phyloP scores from a whole-genome alignment of 768 basidiomycete species.

The Hortiboletus campestris region DNA sequence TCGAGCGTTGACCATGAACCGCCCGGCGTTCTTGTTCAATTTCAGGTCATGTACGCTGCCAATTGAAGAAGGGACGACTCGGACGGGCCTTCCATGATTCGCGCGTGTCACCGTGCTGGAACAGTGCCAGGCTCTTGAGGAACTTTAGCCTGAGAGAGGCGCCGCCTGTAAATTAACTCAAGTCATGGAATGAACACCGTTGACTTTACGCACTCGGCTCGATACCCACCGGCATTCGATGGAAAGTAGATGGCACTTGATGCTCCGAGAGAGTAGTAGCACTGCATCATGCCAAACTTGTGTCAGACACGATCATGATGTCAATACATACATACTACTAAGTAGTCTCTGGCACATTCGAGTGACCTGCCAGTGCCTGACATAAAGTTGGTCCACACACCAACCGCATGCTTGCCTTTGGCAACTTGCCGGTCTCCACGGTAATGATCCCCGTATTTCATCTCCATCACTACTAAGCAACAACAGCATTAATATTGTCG shows the following conservation, averaged over 20 bases:
- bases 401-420: background rate
- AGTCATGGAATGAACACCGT: background rate
- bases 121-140: too few species aligned
- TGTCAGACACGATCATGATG: too few species aligned
- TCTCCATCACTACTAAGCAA: background rate
- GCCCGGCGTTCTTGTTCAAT: too few species aligned
- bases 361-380: background rate
- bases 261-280: background rate
- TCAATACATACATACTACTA: too few species aligned
- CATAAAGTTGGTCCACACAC: background rate
- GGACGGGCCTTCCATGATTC: background rate
- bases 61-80: background rate
- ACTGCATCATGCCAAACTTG: too few species aligned
- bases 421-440: background rate
- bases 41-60: background rate
- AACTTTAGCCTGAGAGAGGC: background rate
- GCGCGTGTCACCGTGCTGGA: background rate
- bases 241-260: background rate
- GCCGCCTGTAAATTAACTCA: background rate
- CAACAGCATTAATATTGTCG: background rate
- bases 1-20: background rate
- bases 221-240: background rate
- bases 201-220: background rate
- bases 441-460: background rate
- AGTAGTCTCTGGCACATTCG: background rate